Base-by-base conservation (phyloP, 1,139 yeast species). In the Pneumocystis oryctolagi region DNA sequence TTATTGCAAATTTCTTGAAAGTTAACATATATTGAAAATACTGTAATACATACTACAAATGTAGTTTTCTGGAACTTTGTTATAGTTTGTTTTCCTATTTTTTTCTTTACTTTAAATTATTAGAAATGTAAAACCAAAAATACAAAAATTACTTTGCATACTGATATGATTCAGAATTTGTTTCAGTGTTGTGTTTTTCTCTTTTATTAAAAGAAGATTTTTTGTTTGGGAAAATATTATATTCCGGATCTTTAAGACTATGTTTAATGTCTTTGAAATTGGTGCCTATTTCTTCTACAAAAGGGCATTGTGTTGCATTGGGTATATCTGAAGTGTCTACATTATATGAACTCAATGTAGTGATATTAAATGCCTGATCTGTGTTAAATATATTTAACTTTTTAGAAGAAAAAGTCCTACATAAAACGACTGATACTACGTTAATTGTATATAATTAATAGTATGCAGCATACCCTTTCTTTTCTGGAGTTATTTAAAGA, bases 401-500 rank as follows among this genome's bases (percentile, higher is more conserved):
- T 25, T 16, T 37, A 16, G n/a, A 37, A 37, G 40, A 47, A 47
- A 47, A 47, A 12, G 4, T 28, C 31, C 20, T 47, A 47, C 55
- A 12, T 47, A 47, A 25, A 31, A 47, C 5, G 55, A 47, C 55
- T 47, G 25, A 25, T 25, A 47, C 25, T 9, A 47, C 25, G 31
- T 47, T 47, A 47, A 47, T 12, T 47, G 8, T 5, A 25, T 47
- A 47, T 25, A 25, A 47, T 47, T 47, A 28, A 47, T 12, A 12
- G 14, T 18, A 47, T 25, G 25, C 25, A 47, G 30, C 25, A 57
- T 57, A 57, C 59, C 12, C 37, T 84, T 5, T 76, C 76, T 58
- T 72, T 72, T 2, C 74, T 62, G 6, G 63, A 75, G 12, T 80
- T 74, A 0, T 84, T 85, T 70, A 80, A 84, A 64, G 78, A 77